Evolutionary conservation across 441 rosid genomes (phyloP).

Genomic region (Breynia disticha): DNA sequence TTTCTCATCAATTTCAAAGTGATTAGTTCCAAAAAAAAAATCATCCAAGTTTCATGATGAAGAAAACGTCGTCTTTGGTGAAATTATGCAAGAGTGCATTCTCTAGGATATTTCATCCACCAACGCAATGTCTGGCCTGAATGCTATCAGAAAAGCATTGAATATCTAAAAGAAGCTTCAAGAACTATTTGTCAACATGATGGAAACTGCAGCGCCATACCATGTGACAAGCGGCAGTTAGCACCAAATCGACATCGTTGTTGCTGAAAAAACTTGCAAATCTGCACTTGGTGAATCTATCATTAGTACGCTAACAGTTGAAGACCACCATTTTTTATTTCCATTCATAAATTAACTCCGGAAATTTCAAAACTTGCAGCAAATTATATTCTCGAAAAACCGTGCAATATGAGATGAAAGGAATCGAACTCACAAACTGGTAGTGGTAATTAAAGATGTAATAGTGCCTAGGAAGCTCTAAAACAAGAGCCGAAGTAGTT

Average conservation of each 20-base stretch:
- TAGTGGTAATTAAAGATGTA: no score
- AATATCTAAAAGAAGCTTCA: conserved; percentile 1
- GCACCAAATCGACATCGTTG: conserved; percentile 93
- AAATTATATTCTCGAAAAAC: background rate
- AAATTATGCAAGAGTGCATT: no score
- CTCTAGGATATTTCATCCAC: no score
- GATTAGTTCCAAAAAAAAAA: no score
- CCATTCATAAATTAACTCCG: background rate
- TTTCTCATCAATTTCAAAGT: no score
- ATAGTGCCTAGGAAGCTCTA: no score
- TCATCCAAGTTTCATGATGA: no score
- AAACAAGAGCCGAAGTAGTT: no score
- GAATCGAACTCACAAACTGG: no score
- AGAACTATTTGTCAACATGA: conserved; percentile 13
- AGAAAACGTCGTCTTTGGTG: no score
- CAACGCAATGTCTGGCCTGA: background rate
- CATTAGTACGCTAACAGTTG: conserved; percentile 41
- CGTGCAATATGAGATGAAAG: no score
- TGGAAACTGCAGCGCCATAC: conserved; percentile 44
- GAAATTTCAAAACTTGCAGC: background rate
- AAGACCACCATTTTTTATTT: conserved; percentile 8
- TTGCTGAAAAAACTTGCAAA: conserved; percentile 97
- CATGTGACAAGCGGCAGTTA: conserved; percentile 87
- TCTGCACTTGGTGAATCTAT: conserved; percentile 59
- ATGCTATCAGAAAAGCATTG: background rate